Percentiles rank a stretch among this genome's conserved stretches.
Conservation (phyloP, 2,329 filamentous ascomycete genomes). For the Fusarium dlaminii region DNA sequence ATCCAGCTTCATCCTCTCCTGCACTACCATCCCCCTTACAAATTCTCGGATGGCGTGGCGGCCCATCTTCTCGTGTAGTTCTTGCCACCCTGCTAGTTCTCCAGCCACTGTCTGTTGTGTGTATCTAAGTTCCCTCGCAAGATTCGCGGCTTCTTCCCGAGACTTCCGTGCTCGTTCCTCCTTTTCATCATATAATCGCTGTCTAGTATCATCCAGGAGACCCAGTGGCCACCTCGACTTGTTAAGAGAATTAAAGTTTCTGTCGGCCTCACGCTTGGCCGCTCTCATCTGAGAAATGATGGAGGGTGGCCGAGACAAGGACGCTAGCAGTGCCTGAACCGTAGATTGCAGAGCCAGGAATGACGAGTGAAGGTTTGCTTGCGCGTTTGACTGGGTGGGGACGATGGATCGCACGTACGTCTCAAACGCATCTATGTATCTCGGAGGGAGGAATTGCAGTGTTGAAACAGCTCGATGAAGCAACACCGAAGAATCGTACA, state of each 20-base stretch:
- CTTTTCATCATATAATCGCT: constrained; percentile 83
- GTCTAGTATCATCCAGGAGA: constrained; percentile 86
- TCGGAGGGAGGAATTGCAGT: constrained; percentile 72
- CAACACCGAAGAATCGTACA: constrained; percentile 71
- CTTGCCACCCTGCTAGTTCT: constrained; percentile 94
- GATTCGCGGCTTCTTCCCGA: constrained; percentile 73
- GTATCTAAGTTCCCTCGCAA: constrained; percentile 86
- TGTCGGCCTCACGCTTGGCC: constrained; percentile 79
- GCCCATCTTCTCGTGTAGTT: constrained; percentile 82
- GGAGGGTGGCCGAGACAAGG: constrained; percentile 80
- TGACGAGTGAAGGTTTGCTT: constrained; percentile 76
- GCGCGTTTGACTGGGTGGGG: constrained; percentile 77
- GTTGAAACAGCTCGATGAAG: constrained; percentile 62
- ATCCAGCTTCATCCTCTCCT: constrained; percentile 81
- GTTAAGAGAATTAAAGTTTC: constrained; percentile 77
- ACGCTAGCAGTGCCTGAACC: constrained; percentile 80
- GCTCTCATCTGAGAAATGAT: constrained; percentile 81
- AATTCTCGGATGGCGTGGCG: constrained; percentile 78
- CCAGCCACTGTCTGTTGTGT: constrained; percentile 93
- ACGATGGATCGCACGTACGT: constrained; percentile 73
- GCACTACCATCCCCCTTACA: constrained; percentile 80
- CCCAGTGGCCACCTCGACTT: constrained; percentile 83
- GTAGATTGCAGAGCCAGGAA: constrained; percentile 85
- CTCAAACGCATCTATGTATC: constrained; percentile 76
- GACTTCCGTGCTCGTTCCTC: constrained; percentile 80